Percentiles rank a stretch among this genome's conserved stretches.
Conservation (phyloP, 225 moss, liverwort and hornwort species). For the Climacium dendroides region DNA sequence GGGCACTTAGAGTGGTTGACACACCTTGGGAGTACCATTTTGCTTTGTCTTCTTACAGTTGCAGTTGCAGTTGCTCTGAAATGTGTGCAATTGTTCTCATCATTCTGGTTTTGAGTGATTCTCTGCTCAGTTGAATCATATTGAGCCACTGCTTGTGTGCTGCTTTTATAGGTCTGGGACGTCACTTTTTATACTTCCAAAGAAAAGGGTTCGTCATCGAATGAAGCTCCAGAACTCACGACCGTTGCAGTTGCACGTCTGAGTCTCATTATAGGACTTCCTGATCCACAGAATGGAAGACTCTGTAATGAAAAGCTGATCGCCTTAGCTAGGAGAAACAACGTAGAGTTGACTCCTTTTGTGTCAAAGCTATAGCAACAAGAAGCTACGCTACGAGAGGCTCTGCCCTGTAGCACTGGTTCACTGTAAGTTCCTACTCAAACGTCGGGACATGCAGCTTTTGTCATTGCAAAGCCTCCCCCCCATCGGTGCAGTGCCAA, state of each 20-base stretch:
- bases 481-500: not conserved
- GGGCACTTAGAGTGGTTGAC: not conserved
- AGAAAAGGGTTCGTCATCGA: not conserved
- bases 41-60: not conserved
- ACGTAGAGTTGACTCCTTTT: slow-evolving; percentile 6
- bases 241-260: slow-evolving; percentile 45
- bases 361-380: slow-evolving; percentile 9
- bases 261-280: slow-evolving; percentile 59
- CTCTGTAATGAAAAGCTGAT: slow-evolving; percentile 3
- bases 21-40: not conserved
- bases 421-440: not conserved
- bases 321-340: slow-evolving; percentile 8
- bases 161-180: slow-evolving; percentile 57
- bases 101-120: not conserved
- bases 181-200: slow-evolving; percentile 43
- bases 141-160: not conserved
- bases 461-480: not conserved
- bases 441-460: not conserved
- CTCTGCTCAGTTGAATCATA: not conserved
- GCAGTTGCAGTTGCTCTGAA: not conserved
- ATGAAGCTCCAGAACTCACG: not conserved
- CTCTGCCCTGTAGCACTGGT: not conserved
- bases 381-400: not conserved
- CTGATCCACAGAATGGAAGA: not conserved
- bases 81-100: not conserved